phyloP scores from a whole-genome alignment of 495 filamentous ascomycete genomes.

The Cryomyces minteri region DNA sequence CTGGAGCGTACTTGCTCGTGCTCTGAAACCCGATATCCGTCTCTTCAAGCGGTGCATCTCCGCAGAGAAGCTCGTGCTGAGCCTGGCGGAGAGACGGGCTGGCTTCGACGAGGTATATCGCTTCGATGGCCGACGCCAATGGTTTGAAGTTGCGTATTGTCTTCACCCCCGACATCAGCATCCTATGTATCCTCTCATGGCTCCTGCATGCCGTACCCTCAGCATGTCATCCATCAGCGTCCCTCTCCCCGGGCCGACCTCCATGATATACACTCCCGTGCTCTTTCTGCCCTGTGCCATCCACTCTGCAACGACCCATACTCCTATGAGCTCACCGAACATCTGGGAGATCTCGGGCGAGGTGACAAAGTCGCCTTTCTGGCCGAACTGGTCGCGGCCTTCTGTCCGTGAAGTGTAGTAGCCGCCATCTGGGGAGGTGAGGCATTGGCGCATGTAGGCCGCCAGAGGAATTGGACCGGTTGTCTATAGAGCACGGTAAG shows the following conservation, averaged over 20 bases:
- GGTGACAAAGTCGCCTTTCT: constrained; percentile 85
- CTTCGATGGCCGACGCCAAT: constrained; percentile 59
- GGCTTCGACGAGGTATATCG: constrained; percentile 81
- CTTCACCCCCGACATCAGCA: constrained; percentile 22
- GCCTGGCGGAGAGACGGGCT: constrained; percentile 53
- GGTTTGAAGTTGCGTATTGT: constrained; percentile 68
- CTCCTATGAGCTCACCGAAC: constrained; percentile 82
- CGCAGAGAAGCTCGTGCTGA: constrained; percentile 74
- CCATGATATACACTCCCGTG: constrained; percentile 66
- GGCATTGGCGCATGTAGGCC: constrained; percentile 94
- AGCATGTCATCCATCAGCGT: constrained; percentile 96
- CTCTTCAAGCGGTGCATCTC: constrained; percentile 45
- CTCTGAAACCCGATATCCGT: constrained; percentile 58
- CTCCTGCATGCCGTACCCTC: constrained; percentile 35
- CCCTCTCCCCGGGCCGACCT: constrained; percentile 85
- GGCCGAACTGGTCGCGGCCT: constrained; percentile 68
- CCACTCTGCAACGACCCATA: constrained; percentile 95
- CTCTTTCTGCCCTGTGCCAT: constrained; percentile 62
- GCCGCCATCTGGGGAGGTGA: constrained; percentile 76
- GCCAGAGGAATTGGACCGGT: constrained; percentile 87
- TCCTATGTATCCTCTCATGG: not conserved
- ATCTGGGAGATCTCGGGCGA: constrained; percentile 95
- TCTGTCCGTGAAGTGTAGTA: constrained; percentile 69
- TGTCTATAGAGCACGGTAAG: constrained; percentile 22
- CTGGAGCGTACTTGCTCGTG: constrained; percentile 49